Percentiles rank a stretch among this genome's conserved stretches.
Evolutionary conservation across 2,329 filamentous ascomycete species (phyloP).

Genomic region (Fusarium ramigenum): DNA sequence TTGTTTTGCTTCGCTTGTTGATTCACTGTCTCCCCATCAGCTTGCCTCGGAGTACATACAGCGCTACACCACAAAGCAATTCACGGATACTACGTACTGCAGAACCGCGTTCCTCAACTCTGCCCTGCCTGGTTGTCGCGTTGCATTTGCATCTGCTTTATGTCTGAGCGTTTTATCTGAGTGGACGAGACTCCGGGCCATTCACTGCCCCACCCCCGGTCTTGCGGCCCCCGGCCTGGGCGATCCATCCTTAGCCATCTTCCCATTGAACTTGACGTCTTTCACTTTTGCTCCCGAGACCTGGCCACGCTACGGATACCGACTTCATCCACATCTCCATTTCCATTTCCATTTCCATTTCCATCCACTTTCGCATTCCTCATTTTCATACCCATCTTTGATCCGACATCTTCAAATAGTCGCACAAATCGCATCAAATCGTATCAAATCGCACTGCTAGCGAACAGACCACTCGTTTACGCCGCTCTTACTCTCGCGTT

Average conservation of each 20-base stretch:
- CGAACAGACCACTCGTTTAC: conserved; percentile 36
- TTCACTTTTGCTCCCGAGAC: conserved; percentile 43
- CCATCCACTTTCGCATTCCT: conserved; percentile 23
- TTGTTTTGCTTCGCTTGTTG: conserved; percentile 1
- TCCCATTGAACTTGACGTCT: conserved; percentile 43
- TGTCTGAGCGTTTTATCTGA: conserved; percentile 40
- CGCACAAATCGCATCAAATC: conserved; percentile 7
- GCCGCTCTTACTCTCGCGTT: conserved; percentile 9
- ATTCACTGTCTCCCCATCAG: conserved; percentile 1
- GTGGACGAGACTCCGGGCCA: conserved; percentile 35
- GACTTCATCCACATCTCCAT: conserved; percentile 25
- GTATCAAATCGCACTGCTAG: conserved; percentile 4
- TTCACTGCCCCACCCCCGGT: conserved; percentile 42
- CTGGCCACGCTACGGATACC: conserved; percentile 33
- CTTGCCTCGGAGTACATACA: background rate
- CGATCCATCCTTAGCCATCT: conserved; percentile 37
- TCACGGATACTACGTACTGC: background rate
- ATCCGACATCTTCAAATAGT: conserved; percentile 17
- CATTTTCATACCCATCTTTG: conserved; percentile 32
- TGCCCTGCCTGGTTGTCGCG: conserved; percentile 20
- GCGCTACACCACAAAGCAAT: background rate
- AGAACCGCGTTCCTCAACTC: background rate
- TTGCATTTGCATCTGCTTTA: conserved; percentile 36
- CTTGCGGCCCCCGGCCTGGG: conserved; percentile 41
- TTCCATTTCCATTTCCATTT: conserved; percentile 8